Evolutionary conservation across 1,139 yeast genomes (phyloP), one percentile per base, ranked within the genome.

Genomic region (Geotrichum carabidarum): DNA sequence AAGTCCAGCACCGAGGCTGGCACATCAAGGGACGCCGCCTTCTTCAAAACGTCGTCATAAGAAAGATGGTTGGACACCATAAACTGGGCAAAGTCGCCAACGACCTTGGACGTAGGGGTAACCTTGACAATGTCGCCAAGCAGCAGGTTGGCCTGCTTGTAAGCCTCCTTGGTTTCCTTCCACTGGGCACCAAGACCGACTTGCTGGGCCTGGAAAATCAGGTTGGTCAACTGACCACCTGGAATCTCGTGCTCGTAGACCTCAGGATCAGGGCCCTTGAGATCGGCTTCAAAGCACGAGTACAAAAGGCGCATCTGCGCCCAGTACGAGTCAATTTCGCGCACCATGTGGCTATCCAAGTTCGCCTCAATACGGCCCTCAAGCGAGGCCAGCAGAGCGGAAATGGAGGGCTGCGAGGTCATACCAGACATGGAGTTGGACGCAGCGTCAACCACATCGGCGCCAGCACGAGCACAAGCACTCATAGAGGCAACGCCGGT

Each of bases 241-340:
- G 99, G 99, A 63, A 93, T 93, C 78, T 93, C 99, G 76, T 93
- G 99, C 64, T 84, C 84, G 73, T 93, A 93, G 55, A 93, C 99
- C 74, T 93, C 99, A 63, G 99, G 98, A 74, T 93, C 99, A 58
- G 99, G 99, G 55, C 99, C 99, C 80, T 93, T 94, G 73, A 93
- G 81, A 68, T 93, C 98, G 52, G 99, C 97, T 75, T 90, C 99
- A 73, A 94, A 93, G 74, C 96, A 90, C 50, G 96, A 86, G 78
- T 93, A 93, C 63, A 94, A 78, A 67, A 93, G 78, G 75, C 99
- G 84, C 94, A 94, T 91, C 77, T 93, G 98, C 44, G 95, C 95
- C 99, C 99, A 93, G 79, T 93, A 93, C 60, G 86, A 75, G 71
- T 93, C 99, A 63, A 93, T 72, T 68, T 84, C 93, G 66, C 94